Conservation (phyloP, 441 rosid genomes). For the Theobroma grandiflorum region DNA sequence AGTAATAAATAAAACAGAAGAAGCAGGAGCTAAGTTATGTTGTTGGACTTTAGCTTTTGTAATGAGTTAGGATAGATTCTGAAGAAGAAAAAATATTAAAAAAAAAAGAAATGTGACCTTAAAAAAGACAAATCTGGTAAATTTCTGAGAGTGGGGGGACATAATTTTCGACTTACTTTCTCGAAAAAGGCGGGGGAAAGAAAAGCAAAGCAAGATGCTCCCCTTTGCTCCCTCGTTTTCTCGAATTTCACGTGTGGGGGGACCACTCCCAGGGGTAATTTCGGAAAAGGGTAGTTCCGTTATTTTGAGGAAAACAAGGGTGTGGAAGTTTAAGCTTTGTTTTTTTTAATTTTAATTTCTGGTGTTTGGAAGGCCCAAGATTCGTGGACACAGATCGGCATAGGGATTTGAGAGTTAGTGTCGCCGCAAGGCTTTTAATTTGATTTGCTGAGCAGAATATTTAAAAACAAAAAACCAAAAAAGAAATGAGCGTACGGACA, state of each 20-base stretch:
- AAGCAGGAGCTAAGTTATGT: too few species aligned
- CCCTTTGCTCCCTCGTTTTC: background rate
- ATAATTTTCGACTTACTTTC: background rate
- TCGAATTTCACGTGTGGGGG: background rate
- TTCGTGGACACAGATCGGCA: conserved; percentile 38
- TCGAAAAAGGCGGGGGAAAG: conserved; percentile 19
- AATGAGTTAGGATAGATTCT: too few species aligned
- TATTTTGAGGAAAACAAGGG: background rate
- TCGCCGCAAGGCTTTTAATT: background rate
- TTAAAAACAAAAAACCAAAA: background rate
- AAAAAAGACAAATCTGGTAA: background rate
- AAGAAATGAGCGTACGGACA: conserved; percentile 21
- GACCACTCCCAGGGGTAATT: conserved; percentile 19
- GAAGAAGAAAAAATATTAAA: too few species aligned
- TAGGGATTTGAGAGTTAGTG: conserved; percentile 26
- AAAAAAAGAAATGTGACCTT: background rate
- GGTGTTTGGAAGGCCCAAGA: conserved; percentile 25
- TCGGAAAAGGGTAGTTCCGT: conserved; percentile 16
- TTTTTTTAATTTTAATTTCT: background rate
- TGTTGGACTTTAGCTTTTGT: too few species aligned
- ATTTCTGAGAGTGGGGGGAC: background rate
- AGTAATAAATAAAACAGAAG: too few species aligned
- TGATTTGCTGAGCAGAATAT: background rate
- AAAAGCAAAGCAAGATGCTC: background rate
- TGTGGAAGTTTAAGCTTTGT: background rate